A percentile compares a stretch with the other conserved stretches of the same genome.
These are phyloP conservation scores for Podospora tetraspora DNA, from an alignment of 495 filamentous ascomycete species.

Conservation along the genomic window DNA sequence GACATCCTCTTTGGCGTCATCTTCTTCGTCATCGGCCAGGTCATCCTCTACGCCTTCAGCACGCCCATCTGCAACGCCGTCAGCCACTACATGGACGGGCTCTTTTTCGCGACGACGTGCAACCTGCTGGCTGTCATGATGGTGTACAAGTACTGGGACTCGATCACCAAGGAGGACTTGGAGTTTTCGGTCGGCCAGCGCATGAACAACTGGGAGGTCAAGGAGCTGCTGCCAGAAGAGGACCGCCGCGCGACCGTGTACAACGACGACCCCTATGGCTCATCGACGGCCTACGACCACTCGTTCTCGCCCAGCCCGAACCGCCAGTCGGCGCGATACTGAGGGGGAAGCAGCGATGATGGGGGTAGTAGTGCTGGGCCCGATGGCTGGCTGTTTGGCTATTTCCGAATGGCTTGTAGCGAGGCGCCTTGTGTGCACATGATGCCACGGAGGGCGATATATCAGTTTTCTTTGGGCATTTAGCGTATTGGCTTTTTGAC, in stretches of 20 bases:
- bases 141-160: slow-evolving; percentile 99
- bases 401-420: neutral
- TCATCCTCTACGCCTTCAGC: slow-evolving; percentile 86
- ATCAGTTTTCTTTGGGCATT: neutral
- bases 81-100: slow-evolving; percentile 89
- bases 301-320: slow-evolving; percentile 38
- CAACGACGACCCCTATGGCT: slow-evolving; percentile 53
- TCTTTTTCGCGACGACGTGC: slow-evolving; percentile 92
- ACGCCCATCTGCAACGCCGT: slow-evolving; percentile 75
- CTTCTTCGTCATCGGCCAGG: slow-evolving; percentile 90
- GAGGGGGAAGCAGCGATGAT: neutral
- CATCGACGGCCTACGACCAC: slow-evolving; percentile 40
- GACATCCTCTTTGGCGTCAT: slow-evolving; percentile 89
- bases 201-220: slow-evolving; percentile 97
- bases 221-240: slow-evolving; percentile 86
- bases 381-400: neutral
- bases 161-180: slow-evolving; percentile 95
- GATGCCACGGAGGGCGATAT: neutral
- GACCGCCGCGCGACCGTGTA: slow-evolving; percentile 76
- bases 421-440: neutral
- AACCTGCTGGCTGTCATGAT: slow-evolving; percentile 98
- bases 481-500: neutral
- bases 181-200: slow-evolving; percentile 96
- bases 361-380: neutral
- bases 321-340: slow-evolving; percentile 29